Percentiles rank a stretch among this genome's conserved stretches.
Evolutionary conservation across 1,284 basidiomycete genomes (phyloP).

Genomic region (Cryptococcus sp.): DNA sequence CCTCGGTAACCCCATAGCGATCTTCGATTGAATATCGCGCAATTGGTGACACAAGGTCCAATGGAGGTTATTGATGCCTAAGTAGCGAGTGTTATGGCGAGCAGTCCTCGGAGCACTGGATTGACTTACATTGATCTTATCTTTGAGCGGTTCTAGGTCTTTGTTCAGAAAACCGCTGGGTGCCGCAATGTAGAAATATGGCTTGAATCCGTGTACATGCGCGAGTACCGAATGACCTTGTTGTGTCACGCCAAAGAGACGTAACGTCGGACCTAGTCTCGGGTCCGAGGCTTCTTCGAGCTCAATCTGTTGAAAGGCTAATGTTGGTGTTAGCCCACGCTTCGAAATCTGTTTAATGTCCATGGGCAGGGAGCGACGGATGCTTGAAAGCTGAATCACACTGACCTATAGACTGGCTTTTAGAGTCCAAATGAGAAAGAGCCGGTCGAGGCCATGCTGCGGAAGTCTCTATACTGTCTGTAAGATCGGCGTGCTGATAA

Average conservation of each 20-base stretch:
- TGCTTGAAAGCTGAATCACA: not conserved
- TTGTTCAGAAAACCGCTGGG: slow-evolving; percentile 75
- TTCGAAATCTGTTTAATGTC: not conserved
- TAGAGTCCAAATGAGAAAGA: slow-evolving; percentile 62
- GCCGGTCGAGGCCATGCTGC: slow-evolving; percentile 75
- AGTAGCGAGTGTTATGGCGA: slow-evolving; percentile 4
- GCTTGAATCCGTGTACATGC: slow-evolving; percentile 75
- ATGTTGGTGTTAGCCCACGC: too few relatives aligned
- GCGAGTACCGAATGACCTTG: slow-evolving; percentile 84
- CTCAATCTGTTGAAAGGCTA: slow-evolving; percentile 88
- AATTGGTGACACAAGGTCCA: slow-evolving; percentile 58
- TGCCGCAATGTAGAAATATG: slow-evolving; percentile 82
- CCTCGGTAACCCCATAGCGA: slow-evolving; percentile 85
- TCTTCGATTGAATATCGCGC: slow-evolving; percentile 68
- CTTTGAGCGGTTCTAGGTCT: slow-evolving; percentile 67
- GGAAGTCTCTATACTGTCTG: slow-evolving; percentile 54
- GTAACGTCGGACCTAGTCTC: slow-evolving; percentile 60
- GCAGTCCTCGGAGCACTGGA: not conserved
- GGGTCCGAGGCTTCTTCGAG: slow-evolving; percentile 71
- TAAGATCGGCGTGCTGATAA: not conserved
- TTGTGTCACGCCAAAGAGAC: slow-evolving; percentile 88
- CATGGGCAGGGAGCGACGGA: not conserved
- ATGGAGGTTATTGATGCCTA: slow-evolving; percentile 37
- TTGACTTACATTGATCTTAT: slow-evolving; percentile 73
- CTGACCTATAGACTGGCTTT: slow-evolving; percentile 64